Base-by-base conservation (phyloP, 768 basidiomycete species). In the Multifurca ochricompacta region DNA sequence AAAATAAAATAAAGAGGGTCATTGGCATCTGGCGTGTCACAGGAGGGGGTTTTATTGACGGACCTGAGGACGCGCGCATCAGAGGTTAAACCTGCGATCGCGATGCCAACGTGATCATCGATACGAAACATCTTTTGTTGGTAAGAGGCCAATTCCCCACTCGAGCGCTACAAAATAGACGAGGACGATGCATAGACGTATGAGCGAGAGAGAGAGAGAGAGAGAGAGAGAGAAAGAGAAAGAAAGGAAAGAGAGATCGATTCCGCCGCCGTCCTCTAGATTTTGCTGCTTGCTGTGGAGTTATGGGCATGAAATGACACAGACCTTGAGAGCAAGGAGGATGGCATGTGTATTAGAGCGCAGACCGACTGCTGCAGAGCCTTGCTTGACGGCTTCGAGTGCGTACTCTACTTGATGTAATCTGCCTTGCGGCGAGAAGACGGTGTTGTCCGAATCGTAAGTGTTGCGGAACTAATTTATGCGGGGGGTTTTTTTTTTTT, bases 51-150 rank as follows among this genome's bases (percentile, higher is more conserved):
- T 45, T 13, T n/a, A 4, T 2, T 18, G 41, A 69, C 77, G 56
- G 61, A 93, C 94, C 91, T 95, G 63, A 99, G 71, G 2, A 98
- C 96, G 68, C 96, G 87, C 40, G 96, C 96, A 74, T 99, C 96
- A 42, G 90, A 93, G 8, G 96, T 99, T 59, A 99, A 74, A n/a
- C 96, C 96, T 47, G 96, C 96, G 68, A 99, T 98, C 45, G 94
- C 95, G 65, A 99, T 92, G n/a, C 96, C 96, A 63, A 96, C 85
- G 73, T 99, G 96, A 70, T 98, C 93, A 67, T 99, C 96, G 83
- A 99, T 95, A 66, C 93, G 80, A 71, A 95, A 96, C 86, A 98
- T 89, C 79, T 99, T 98, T 75, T 98, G 94, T 68, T 99, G 96
- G 77, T 98, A 98, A n/a, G 91, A 91, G 14, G 96, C 94, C 48